phyloP scores from a whole-genome alignment of 2,329 filamentous ascomycete genomes.

The Botryotinia narcissicola region DNA sequence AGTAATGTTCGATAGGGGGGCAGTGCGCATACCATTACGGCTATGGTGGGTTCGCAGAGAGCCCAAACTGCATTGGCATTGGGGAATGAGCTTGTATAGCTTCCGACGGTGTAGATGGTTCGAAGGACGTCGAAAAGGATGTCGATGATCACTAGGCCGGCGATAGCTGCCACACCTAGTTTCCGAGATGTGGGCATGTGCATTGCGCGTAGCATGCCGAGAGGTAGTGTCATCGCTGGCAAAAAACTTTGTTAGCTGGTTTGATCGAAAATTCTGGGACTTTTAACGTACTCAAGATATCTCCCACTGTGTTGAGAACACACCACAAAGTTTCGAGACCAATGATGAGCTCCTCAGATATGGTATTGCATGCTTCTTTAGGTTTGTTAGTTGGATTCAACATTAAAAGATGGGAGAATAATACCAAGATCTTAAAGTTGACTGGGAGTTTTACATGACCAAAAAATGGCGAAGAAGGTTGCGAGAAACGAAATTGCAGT shows the following conservation, averaged over 20 bases:
- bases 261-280: neutral
- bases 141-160: conserved; percentile 10
- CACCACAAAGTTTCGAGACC: conserved; percentile 16
- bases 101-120: conserved; percentile 12
- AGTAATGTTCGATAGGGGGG: conserved; percentile 17
- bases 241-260: neutral
- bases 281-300: conserved; percentile 11
- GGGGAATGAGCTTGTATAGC: neutral
- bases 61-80: conserved; percentile 16
- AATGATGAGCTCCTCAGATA: neutral
- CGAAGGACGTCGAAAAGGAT: conserved; percentile 18
- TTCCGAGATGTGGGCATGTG: conserved; percentile 7
- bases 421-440: conserved; percentile 14
- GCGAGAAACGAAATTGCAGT: conserved; percentile 6
- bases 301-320: conserved; percentile 13
- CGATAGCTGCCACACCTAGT: conserved; percentile 8
- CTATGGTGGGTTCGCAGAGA: conserved; percentile 14
- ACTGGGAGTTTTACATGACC: conserved; percentile 15
- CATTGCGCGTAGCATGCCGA: conserved; percentile 8
- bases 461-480: conserved; percentile 14
- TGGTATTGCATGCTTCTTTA: conserved; percentile 1
- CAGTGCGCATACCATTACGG: conserved; percentile 18
- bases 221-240: conserved; percentile 1
- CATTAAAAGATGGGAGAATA: neutral
- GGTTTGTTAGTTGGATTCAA: neutral